Evolutionary conservation across 306 rosid species (phyloP).

Genomic region (Purshia tridentata): DNA sequence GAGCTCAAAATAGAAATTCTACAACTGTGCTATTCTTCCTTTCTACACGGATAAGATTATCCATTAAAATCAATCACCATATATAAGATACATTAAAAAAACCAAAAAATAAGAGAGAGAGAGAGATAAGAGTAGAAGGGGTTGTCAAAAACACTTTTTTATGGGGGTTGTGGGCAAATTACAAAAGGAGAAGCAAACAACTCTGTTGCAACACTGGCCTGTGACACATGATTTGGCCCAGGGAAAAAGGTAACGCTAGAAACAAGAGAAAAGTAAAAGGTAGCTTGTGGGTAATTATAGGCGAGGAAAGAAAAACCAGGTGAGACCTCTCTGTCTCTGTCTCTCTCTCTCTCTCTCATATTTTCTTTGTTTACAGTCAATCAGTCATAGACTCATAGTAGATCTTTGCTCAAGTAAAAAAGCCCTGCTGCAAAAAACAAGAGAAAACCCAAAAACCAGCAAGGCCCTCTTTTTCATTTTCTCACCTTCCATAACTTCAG

Average conservation of each 20-base stretch:
- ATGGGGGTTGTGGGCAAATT: conserved; percentile 32
- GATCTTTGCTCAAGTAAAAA: conserved; percentile 43
- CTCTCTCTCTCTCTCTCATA: conserved; percentile 15
- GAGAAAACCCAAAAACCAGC: conserved; percentile 31
- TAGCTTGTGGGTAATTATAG: conserved; percentile 42
- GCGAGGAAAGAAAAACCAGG: conserved; percentile 33
- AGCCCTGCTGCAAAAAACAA: conserved; percentile 8
- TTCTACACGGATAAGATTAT: background rate
- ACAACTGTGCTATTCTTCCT: conserved; percentile 15
- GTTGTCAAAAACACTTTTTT: background rate
- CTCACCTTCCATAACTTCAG: conserved; percentile 43
- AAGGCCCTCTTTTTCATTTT: conserved; percentile 16
- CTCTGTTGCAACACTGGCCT: conserved; percentile 36
- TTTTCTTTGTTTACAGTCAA: conserved; percentile 10
- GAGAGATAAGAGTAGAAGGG: conserved; percentile 3
- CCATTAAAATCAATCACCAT: background rate
- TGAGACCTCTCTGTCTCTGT: conserved; percentile 12
- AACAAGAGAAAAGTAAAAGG: conserved; percentile 41
- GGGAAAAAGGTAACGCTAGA: conserved; percentile 48
- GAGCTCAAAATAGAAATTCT: conserved; percentile 20
- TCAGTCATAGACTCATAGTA: too few species aligned
- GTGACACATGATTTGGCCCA: conserved; percentile 61
- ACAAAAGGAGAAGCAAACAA: conserved; percentile 40
- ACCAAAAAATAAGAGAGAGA: background rate
- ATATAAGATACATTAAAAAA: background rate